Conservation (phyloP, 2,329 filamentous ascomycete genomes). For the Aquanectria penicillioides region DNA sequence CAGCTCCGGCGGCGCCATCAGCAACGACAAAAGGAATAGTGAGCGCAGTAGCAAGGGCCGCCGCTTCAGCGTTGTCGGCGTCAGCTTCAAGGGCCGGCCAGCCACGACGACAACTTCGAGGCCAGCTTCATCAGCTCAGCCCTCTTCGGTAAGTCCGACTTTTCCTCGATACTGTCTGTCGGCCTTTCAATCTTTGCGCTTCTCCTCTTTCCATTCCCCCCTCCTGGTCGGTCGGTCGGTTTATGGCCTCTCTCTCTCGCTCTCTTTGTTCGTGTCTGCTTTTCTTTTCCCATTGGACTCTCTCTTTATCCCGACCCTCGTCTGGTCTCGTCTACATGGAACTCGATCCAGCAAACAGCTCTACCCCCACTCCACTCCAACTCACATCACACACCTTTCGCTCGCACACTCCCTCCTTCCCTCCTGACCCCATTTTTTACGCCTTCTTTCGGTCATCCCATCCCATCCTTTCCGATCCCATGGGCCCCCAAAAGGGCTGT, state of each 20-base stretch:
- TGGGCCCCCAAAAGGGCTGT: conserved; percentile 12
- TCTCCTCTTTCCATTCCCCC: neutral
- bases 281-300: neutral
- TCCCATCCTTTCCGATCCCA: conserved; percentile 15
- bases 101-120: conserved; percentile 1
- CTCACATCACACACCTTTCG: neutral
- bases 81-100: conserved; percentile 11
- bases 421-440: neutral
- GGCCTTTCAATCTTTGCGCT: neutral
- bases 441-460: conserved; percentile 4
- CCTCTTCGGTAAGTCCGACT: conserved; percentile 8
- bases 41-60: neutral
- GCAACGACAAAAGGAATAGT: conserved; percentile 1
- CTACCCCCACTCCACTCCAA: neutral
- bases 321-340: neutral
- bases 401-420: no score
- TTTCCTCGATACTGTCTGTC: neutral
- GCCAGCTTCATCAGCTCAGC: neutral
- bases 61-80: neutral
- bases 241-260: neutral
- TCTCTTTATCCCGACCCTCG: neutral
- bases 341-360: conserved; percentile 8
- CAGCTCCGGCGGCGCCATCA: neutral
- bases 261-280: neutral
- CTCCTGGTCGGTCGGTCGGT: neutral